Evolutionary conservation across 2,329 filamentous ascomycete genomes (phyloP), one percentile per base, ranked within the genome.

Genomic region (Epichloe scottii): DNA sequence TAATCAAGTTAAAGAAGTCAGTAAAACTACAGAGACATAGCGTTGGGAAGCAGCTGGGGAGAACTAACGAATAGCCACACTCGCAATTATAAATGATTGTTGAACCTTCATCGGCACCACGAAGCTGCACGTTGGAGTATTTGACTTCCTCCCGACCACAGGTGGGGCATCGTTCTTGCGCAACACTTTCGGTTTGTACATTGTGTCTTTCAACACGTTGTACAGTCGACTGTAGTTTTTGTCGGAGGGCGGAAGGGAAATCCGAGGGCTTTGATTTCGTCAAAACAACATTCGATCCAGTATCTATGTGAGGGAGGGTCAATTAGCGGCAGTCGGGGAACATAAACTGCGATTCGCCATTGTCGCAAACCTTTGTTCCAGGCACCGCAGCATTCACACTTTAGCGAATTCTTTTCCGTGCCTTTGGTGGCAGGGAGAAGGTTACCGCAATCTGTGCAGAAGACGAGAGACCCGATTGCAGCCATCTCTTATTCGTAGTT

Each of bases 381-480:
- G 40, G 87, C 81, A 55, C 87, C 88, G 67, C 91, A 97, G 65
- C 90, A 84, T 61, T 88, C 85, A 74, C 91, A 98, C 57, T 78
- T 76, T 52, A 97, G 71, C 52, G 86, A 78, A 51, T 85, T 85
- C 63, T 89, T 86, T 58, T 81, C 76, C 53, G 82, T 84, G 54
- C 87, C 88, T 56, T 84, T 85, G 45, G 87, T 89, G 49, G 84
- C 79, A 49, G 93, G 89, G 40, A 97, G 74, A 3, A 96, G 76
- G 66, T 95, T 95, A 55, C 91, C 91, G 67, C 91, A 97, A 65
- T 90, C 87, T 50, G 78, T 87, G 73, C 91, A 97, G 68, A 97
- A 97, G 37, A 95, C 84, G 40, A 97, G 76, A 49, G 89, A 91
- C 51, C 89, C 91, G 58, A 96, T 89, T 17, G 87, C 83, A 57